A percentile compares a stretch with the other conserved stretches of the same genome.
Evolutionary conservation across 805 yeast species (phyloP).

Genomic region (Citeromyces nyonsensis): DNA sequence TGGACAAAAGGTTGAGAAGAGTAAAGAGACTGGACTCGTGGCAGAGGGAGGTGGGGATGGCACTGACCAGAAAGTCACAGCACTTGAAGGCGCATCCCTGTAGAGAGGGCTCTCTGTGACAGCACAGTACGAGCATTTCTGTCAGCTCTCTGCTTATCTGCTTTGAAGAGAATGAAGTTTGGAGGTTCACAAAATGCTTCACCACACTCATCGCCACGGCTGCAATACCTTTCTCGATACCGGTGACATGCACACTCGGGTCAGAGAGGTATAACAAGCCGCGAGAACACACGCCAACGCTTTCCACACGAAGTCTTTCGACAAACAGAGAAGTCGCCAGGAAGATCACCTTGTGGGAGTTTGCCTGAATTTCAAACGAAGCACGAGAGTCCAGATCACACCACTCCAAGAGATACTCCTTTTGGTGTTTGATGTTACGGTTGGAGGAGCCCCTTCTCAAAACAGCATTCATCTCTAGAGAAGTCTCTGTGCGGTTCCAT

Average conservation of each 20-base stretch:
- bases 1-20: slow-evolving; percentile 62
- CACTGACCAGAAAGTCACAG: slow-evolving; percentile 49
- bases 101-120: slow-evolving; percentile 60
- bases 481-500: slow-evolving; percentile 77
- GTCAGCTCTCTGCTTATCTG: slow-evolving; percentile 56
- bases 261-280: slow-evolving; percentile 71
- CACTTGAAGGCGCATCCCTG: slow-evolving; percentile 73
- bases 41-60: slow-evolving; percentile 68
- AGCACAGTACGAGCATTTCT: slow-evolving; percentile 49
- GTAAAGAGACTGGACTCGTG: slow-evolving; percentile 61
- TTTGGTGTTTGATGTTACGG: slow-evolving; percentile 63
- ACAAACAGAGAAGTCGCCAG: slow-evolving; percentile 67
- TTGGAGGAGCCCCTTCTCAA: slow-evolving; percentile 81
- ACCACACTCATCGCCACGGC: slow-evolving; percentile 46
- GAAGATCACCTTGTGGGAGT: slow-evolving; percentile 75
- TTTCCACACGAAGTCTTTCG: slow-evolving; percentile 62
- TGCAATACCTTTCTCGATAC: slow-evolving; percentile 54
- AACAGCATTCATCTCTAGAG: slow-evolving; percentile 83
- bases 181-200: slow-evolving; percentile 34
- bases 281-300: slow-evolving; percentile 66
- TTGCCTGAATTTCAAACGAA: slow-evolving; percentile 31
- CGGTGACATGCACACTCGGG: slow-evolving; percentile 57
- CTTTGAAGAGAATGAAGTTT: slow-evolving; percentile 37
- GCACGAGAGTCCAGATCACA: slow-evolving; percentile 15
- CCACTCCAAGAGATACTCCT: slow-evolving; percentile 15